These are phyloP conservation scores for Dianthus caryophyllus DNA, from an alignment of 148 eudicot genomes.

Conservation along the genomic window DNA sequence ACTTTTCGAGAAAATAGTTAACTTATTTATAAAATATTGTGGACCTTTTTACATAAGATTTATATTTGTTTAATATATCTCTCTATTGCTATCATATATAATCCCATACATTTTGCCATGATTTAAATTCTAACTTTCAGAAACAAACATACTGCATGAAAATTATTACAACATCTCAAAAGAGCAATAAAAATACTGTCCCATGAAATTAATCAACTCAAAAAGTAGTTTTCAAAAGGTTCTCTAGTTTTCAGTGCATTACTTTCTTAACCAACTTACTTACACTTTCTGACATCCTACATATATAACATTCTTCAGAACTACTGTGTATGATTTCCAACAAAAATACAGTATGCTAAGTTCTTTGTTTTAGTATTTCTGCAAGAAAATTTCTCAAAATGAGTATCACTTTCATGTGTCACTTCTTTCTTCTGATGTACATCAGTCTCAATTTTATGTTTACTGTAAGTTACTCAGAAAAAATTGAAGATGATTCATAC, in stretches of 20 bases:
- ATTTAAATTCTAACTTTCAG: constrained; percentile 21
- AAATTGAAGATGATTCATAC: constrained; percentile 41
- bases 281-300: constrained; percentile 12
- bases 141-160: constrained; percentile 24
- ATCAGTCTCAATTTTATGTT: constrained; percentile 25
- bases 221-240: constrained; percentile 13
- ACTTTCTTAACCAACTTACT: constrained; percentile 9
- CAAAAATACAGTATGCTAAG: constrained; percentile 9
- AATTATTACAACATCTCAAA: constrained; percentile 31
- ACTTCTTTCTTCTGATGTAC: constrained; percentile 37
- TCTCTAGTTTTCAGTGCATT: constrained; percentile 31
- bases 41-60: constrained; percentile 15
- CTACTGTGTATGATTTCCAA: not conserved
- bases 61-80: constrained; percentile 18
- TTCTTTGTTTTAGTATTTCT: constrained; percentile 14
- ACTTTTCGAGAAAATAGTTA: no score
- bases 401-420: constrained; percentile 30
- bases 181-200: constrained; percentile 22
- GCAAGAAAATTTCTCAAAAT: constrained; percentile 20
- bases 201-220: constrained; percentile 22
- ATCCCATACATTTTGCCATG: constrained; percentile 24
- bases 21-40: constrained; percentile 8
- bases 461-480: constrained; percentile 27
- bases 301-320: not conserved
- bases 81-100: constrained; percentile 13